phyloP scores from a whole-genome alignment of 805 yeast genomes.

The Cyberlindnera samutprakarnensis region DNA sequence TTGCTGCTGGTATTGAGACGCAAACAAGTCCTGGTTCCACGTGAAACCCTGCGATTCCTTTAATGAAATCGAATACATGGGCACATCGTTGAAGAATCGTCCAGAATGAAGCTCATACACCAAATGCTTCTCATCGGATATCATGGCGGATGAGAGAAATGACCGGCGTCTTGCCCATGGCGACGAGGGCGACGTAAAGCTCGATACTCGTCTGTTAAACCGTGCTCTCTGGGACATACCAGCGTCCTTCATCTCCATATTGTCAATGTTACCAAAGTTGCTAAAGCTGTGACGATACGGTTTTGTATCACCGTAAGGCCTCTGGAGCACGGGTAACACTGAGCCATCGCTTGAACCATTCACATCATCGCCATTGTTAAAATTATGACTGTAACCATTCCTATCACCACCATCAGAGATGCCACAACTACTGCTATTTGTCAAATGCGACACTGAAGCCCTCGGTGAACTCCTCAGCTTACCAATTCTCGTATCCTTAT shows the following conservation, averaged over 20 bases:
- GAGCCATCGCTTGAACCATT: too few species aligned
- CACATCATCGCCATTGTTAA: too few species aligned
- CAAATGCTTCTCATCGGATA: conserved; percentile 45
- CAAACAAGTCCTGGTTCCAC: conserved; percentile 74
- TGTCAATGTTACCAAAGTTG: not conserved
- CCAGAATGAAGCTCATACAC: conserved; percentile 37
- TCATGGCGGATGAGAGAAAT: conserved; percentile 50
- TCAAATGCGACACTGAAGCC: too few species aligned
- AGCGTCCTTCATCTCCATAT: not conserved
- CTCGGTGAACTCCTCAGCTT: too few species aligned
- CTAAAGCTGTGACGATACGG: not conserved
- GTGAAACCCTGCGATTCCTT: conserved; percentile 66
- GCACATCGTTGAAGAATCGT: conserved; percentile 3
- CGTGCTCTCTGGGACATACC: not conserved
- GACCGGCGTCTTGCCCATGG: conserved; percentile 46
- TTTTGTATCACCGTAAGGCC: too few species aligned
- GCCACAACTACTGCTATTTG: too few species aligned
- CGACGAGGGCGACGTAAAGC: conserved; percentile 14
- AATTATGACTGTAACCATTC: too few species aligned
- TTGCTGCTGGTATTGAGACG: conserved; percentile 58
- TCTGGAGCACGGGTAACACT: too few species aligned
- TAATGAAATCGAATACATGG: conserved; percentile 37
- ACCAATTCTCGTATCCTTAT: too few species aligned
- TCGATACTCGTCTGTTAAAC: conserved; percentile 9
- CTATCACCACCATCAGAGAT: too few species aligned